Percentiles rank a stretch among this genome's conserved stretches.
phyloP scores from a whole-genome alignment of 495 filamentous ascomycete genomes.

The Corynascus novoguineensis region DNA sequence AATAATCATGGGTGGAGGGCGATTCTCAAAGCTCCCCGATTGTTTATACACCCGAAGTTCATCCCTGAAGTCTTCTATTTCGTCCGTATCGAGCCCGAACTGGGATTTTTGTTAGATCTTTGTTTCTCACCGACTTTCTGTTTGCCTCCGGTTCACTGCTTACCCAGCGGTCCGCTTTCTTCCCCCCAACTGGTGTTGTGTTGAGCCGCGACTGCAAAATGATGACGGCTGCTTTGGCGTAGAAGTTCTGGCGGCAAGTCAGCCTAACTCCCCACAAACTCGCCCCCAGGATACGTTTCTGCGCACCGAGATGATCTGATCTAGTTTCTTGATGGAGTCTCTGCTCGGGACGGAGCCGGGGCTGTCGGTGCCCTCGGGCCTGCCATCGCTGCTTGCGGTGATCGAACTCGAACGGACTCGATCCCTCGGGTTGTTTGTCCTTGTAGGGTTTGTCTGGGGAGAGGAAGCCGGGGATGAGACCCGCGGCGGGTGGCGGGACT shows the following conservation, averaged over 20 bases:
- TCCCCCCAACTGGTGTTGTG: conserved; percentile 56
- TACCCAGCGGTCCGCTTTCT: conserved; percentile 80
- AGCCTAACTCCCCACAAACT: conserved; percentile 13
- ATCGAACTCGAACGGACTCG: conserved; percentile 37
- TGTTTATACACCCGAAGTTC: conserved; percentile 73
- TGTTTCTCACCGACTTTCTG: neutral
- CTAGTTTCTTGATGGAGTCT: conserved; percentile 68
- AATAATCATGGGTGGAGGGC: conserved; percentile 80
- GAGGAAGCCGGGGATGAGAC: conserved; percentile 62
- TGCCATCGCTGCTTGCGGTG: conserved; percentile 33
- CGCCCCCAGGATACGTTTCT: neutral
- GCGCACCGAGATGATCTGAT: conserved; percentile 83
- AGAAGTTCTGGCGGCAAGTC: conserved; percentile 66
- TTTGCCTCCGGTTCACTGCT: conserved; percentile 30
- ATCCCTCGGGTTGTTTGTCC: conserved; percentile 69
- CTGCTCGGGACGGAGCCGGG: conserved; percentile 44
- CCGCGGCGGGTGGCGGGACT: conserved; percentile 63
- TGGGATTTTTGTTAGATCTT: conserved; percentile 30
- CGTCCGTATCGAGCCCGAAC: conserved; percentile 94
- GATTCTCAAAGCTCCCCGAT: conserved; percentile 67
- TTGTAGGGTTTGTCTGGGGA: conserved; percentile 58
- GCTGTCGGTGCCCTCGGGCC: conserved; percentile 40
- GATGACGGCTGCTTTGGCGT: conserved; percentile 79
- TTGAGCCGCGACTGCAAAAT: conserved; percentile 74
- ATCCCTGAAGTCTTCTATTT: conserved; percentile 78